These are phyloP conservation scores for Simplicillium aogashimaense DNA, from an alignment of 2,329 filamentous ascomycete species.

Conservation along the genomic window DNA sequence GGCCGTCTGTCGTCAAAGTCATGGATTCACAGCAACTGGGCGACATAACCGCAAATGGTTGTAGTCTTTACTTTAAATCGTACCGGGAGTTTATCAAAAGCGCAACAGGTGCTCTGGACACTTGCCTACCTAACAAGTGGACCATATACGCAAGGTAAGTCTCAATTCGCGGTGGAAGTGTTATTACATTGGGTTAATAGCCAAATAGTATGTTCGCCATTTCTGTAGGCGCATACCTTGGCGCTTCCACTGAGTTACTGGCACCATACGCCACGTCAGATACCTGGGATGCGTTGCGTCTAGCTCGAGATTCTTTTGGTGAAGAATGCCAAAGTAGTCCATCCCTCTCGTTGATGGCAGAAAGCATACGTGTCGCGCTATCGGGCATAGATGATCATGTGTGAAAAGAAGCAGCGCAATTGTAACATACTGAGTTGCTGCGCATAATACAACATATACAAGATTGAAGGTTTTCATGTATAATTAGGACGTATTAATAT, in stretches of 20 bases:
- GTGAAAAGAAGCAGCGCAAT: too few species aligned
- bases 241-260: constrained; percentile 1
- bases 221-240: constrained; percentile 3
- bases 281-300: constrained; percentile 1
- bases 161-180: background rate
- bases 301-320: constrained; percentile 2
- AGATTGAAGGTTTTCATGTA: too few species aligned
- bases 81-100: constrained; percentile 4
- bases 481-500: too few species aligned
- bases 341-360: constrained; percentile 3
- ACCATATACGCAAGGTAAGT: constrained; percentile 5
- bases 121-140: constrained; percentile 5
- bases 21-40: constrained; percentile 3
- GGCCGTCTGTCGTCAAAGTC: constrained; percentile 31
- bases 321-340: constrained; percentile 3
- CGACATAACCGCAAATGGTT: constrained; percentile 1
- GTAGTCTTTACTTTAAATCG: constrained; percentile 2
- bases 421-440: too few species aligned
- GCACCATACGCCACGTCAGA: constrained; percentile 1
- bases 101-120: constrained; percentile 1
- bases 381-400: background rate
- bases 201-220: constrained; percentile 2
- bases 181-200: background rate
- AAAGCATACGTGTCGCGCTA: constrained; percentile 1
- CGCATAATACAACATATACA: too few species aligned